Base-by-base conservation (phyloP, 176 grass and related monocot genomes). In the Calamus simplicifolius region DNA sequence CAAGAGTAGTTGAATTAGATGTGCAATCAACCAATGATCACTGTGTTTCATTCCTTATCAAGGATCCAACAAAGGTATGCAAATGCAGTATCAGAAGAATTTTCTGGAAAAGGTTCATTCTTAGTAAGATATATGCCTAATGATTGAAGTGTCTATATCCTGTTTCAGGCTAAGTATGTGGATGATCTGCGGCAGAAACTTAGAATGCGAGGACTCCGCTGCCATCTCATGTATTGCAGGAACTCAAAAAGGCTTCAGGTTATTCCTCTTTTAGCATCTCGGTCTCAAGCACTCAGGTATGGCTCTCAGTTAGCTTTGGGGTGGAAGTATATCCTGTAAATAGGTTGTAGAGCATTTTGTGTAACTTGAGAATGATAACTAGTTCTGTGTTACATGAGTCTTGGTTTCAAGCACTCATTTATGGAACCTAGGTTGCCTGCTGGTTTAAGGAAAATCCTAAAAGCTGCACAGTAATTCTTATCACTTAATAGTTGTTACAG, bases 281-380 rank as follows among this genome's bases (percentile, higher is more conserved):
- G 62, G 23, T 65, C 62, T 27, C 62, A 65, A 28, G 62, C 62
- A 65, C 48, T 65, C 21, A 52, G 62, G 62, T 65, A 65, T 38
- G 62, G 4, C 21, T 2, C 12, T 10, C 31, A 27, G 19, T 26
- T 3, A 1, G n/a, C 50, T 51, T 16, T 27, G 10, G n/a, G 25
- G 27, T 51, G 23, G 27, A 65, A 43, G 35, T 13, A 43, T 12
- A 43, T 43, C 35, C 35, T 13, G 35, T 43, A 10, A 10, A 1
- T 10, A 43, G 8, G 8, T 43, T 43, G 35, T 10, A 43, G 35
- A 2, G 5, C 10, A 43, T 43, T 43, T 43, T 43, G 0, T 43
- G 35, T 43, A 7, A 10, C 8, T 43, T 43, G 8, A 43, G 8
- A 43, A 43, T 12, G 8, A 43, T 43, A 43, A 43, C 2, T 43